Evolutionary conservation across 164 flowering plant genomes (phyloP).

Genomic region (Berberis vulgaris): DNA sequence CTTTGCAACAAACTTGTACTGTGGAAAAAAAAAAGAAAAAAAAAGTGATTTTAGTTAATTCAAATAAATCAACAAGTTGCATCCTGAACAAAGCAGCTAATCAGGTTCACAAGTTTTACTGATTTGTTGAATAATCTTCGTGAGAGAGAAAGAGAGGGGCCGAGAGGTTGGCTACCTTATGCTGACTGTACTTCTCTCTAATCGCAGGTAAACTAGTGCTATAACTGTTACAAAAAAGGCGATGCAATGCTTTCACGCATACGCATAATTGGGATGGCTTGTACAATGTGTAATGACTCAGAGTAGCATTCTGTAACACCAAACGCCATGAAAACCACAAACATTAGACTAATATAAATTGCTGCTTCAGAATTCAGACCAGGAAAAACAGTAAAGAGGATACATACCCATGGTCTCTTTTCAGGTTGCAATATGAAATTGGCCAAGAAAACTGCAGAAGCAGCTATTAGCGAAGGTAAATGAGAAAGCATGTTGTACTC

Average conservation of each 20-base stretch:
- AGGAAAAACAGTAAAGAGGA: not conserved
- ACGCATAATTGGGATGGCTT: slow-evolving; percentile 44
- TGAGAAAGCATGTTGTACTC: slow-evolving; percentile 77
- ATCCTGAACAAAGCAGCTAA: not conserved
- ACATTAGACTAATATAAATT: not conserved
- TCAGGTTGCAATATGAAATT: slow-evolving; percentile 53
- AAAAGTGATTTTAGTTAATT: not conserved
- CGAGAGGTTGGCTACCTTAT: slow-evolving; percentile 41
- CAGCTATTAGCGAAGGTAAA: slow-evolving; percentile 80
- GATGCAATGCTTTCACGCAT: slow-evolving; percentile 64
- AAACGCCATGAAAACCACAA: not conserved
- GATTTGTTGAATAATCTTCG: not conserved
- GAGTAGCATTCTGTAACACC: slow-evolving; percentile 42
- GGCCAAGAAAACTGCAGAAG: slow-evolving; percentile 83
- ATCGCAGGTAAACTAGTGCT: slow-evolving; percentile 59
- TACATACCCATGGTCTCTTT: slow-evolving; percentile 83
- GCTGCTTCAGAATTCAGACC: not conserved
- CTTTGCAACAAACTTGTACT: slow-evolving; percentile 92
- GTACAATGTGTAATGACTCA: slow-evolving; percentile 69
- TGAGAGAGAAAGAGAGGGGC: not conserved
- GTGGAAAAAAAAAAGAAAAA: slow-evolving; percentile 13
- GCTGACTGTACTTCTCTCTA: slow-evolving; percentile 81
- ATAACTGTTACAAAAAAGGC: slow-evolving; percentile 34
- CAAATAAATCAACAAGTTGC: not conserved
- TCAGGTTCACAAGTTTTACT: not conserved